Base-by-base conservation (phyloP, 192 early-diverging fungal species). In the Entomortierella beljakovae region DNA sequence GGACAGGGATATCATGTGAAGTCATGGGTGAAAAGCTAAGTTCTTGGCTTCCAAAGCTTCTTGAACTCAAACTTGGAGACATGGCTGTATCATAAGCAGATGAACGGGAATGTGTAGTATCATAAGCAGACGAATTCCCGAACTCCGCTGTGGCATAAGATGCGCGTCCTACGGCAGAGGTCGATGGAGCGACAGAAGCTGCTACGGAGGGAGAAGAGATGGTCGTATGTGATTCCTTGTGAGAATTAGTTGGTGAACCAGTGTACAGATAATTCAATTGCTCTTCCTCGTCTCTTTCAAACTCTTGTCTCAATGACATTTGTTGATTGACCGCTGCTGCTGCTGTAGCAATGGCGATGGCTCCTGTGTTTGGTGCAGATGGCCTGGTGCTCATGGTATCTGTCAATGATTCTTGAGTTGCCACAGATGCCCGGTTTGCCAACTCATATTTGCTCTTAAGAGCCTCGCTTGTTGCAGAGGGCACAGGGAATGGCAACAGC, bases 281-380 rank as follows among this genome's bases (percentile, higher is more conserved):
- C 15, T 51, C 68, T 42, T 79, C 71, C 4, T 58, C 31, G 10
- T 79, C n/a, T n/a, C n/a, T n/a, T n/a, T n/a, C 67, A n/a, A 79
- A 48, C 32, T 55, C 22, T 37, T 79, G 40, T 22, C 65, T 64
- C 40, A 79, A 37, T 8, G 60, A 65, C 37, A 79, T 2, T 33
- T 65, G 67, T 20, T 79, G 75, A 42, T 79, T 79, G 49, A 79
- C 25, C 8, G 73, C 73, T 5, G 66, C 66, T 50, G 70, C 25
- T 7, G 73, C 73, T 5, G 66, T 61, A 1, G 66, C 75, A 10
- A 62, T 57, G 0, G 54, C 53, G 0, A 23, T 20, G 3, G 64
- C 59, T 0, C 64, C 43, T 2, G 54, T 31, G n/a, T 48, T 28
- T 0, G 62, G 26, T 33, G 34, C 22, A 11, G 26, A 13, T 22